These are phyloP conservation scores for Nicotiana rustica DNA, from an alignment of 305 asterid species.

Conservation along the genomic window DNA sequence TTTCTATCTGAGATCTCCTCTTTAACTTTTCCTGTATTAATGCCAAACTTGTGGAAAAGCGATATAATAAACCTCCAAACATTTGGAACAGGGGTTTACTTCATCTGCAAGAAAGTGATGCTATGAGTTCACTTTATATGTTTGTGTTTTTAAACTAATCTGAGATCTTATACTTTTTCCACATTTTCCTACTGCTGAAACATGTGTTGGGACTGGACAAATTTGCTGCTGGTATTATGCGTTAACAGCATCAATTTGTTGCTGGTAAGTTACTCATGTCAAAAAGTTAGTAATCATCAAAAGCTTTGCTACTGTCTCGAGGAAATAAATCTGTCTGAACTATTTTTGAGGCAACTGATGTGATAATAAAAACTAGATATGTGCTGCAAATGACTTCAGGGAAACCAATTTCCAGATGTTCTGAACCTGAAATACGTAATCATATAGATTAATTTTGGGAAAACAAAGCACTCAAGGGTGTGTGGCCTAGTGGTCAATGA, in stretches of 20 bases:
- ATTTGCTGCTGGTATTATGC: conserved; percentile 55
- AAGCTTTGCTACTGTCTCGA: background rate
- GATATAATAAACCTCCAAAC: conserved; percentile 11
- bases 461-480: no score
- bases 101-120: conserved; percentile 5
- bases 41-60: background rate
- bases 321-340: background rate
- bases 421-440: conserved; percentile 12
- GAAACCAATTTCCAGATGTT: background rate
- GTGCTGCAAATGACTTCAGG: background rate
- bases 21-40: conserved; percentile 12
- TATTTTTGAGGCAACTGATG: background rate
- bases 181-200: conserved; percentile 41
- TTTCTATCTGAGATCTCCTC: background rate
- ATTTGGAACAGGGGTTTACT: conserved; percentile 15
- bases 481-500: no score
- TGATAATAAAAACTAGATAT: background rate
- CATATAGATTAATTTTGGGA: background rate
- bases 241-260: conserved; percentile 90
- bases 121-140: conserved; percentile 3
- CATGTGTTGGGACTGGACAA: conserved; percentile 39
- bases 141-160: background rate
- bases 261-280: conserved; percentile 74
- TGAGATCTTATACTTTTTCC: conserved; percentile 36
- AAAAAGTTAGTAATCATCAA: conserved; percentile 1